Percentiles rank a stretch among this genome's conserved stretches.
Evolutionary conservation across 345 rosid species (phyloP).

Genomic region (Aurinia saxatilis): DNA sequence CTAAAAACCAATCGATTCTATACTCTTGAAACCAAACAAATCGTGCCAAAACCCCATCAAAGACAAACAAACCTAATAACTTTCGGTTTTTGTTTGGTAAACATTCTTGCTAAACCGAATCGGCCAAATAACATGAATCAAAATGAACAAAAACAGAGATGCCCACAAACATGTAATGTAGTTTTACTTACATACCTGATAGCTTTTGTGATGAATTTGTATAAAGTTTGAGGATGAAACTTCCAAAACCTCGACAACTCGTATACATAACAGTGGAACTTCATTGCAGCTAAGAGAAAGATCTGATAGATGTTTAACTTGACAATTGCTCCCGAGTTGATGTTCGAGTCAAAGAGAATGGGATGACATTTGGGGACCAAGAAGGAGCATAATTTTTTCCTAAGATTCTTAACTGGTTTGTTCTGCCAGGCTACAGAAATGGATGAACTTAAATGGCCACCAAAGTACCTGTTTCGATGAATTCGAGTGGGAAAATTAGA

Average conservation of each 20-base stretch:
- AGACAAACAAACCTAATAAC: too few relatives aligned
- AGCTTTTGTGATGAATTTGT: constrained; percentile 40
- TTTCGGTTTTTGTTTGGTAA: not conserved
- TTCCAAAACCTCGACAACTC: constrained; percentile 50
- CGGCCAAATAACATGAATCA: not conserved
- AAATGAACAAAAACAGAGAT: not conserved
- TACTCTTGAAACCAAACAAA: too few relatives aligned
- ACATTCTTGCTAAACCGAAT: not conserved
- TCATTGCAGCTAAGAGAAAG: constrained; percentile 77
- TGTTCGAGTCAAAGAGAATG: constrained; percentile 65
- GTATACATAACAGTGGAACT: constrained; percentile 58
- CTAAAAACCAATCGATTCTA: too few relatives aligned
- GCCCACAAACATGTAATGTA: not conserved
- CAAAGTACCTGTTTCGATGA: constrained; percentile 52
- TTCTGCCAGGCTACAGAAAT: constrained; percentile 58
- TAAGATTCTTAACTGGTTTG: constrained; percentile 38
- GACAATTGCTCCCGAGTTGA: constrained; percentile 57
- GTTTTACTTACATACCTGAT: constrained; percentile 38
- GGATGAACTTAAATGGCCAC: constrained; percentile 50
- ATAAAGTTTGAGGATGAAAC: constrained; percentile 27
- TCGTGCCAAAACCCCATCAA: too few relatives aligned
- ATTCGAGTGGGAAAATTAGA: not conserved
- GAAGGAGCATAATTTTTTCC: constrained; percentile 43
- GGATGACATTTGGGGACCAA: constrained; percentile 77
- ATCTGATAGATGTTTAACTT: constrained; percentile 78